Evolutionary conservation across 305 asterid genomes (phyloP).

Genomic region (Euphrasia arctica): DNA sequence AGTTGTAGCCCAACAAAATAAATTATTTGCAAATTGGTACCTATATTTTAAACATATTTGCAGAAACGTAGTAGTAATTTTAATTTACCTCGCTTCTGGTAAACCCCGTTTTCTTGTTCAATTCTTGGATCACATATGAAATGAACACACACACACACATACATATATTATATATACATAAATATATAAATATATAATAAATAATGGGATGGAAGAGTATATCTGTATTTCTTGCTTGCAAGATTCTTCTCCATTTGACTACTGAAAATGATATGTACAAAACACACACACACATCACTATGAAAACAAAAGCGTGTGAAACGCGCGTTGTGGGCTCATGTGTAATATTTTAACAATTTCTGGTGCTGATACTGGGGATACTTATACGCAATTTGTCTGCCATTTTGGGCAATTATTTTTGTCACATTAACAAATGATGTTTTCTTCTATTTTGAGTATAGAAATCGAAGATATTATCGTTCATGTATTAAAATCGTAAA

Average conservation of each 20-base stretch:
- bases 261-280: neutral
- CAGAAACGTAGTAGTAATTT: too few species aligned
- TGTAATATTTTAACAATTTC: neutral
- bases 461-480: too few species aligned
- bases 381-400: conserved; percentile 10
- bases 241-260: neutral
- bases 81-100: neutral
- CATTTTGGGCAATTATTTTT: neutral
- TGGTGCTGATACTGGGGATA: neutral
- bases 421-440: too few species aligned
- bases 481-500: too few species aligned
- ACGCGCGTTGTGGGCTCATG: conserved; percentile 22
- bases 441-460: too few species aligned
- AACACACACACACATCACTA: neutral
- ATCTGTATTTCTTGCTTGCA: neutral
- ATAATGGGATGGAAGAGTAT: neutral
- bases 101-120: conserved; percentile 7
- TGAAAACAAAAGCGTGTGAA: conserved; percentile 22
- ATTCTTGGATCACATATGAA: conserved; percentile 12
- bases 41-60: neutral
- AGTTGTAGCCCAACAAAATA: neutral
- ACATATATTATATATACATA: neutral
- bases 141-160: neutral
- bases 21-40: neutral
- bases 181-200: too few species aligned